phyloP scores from a whole-genome alignment of 2,329 filamentous ascomycete genomes.

The Aureobasidium musti region DNA sequence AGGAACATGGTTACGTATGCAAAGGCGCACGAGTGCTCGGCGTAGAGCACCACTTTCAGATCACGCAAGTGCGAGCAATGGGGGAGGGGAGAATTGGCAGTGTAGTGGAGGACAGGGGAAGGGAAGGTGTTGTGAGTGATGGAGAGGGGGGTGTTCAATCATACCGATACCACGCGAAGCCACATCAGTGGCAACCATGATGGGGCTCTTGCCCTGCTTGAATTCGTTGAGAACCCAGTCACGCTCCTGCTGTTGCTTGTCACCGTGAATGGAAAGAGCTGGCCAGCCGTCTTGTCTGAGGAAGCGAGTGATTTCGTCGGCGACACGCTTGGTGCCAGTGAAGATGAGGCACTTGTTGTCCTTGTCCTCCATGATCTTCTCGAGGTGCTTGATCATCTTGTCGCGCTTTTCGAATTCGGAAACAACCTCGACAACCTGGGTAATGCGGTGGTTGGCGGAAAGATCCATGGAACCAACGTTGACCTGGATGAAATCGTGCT shows the following conservation, averaged over 20 bases:
- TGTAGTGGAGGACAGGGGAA: constrained; percentile 34
- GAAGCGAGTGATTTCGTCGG: constrained; percentile 96
- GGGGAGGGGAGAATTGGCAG: constrained; percentile 33
- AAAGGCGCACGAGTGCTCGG: constrained; percentile 81
- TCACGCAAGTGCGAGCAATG: constrained; percentile 58
- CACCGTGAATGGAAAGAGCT: constrained; percentile 95
- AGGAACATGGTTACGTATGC: constrained; percentile 84
- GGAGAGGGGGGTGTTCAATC: constrained; percentile 64
- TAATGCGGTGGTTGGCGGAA: constrained; percentile 96
- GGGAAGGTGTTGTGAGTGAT: constrained; percentile 43
- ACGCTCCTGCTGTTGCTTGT: constrained; percentile 99
- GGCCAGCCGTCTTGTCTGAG: constrained; percentile 98
- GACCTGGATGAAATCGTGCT: constrained; percentile 96
- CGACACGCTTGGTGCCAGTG: constrained; percentile 82
- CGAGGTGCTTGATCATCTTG: constrained; percentile 93
- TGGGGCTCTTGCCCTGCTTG: constrained; percentile 98
- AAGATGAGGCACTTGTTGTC: constrained; percentile 95
- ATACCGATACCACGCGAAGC: constrained; percentile 99
- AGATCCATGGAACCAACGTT: constrained; percentile 97
- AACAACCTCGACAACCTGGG: constrained; percentile 95
- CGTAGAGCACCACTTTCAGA: constrained; percentile 65
- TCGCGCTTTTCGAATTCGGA: constrained; percentile 98
- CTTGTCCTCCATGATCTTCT: constrained; percentile 97
- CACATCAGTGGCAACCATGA: constrained; percentile 99
- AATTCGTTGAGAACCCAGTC: constrained; percentile 99